Evolutionary conservation across 2,329 filamentous ascomycete species (phyloP).

Genomic region (Xylariaceae sp.): DNA sequence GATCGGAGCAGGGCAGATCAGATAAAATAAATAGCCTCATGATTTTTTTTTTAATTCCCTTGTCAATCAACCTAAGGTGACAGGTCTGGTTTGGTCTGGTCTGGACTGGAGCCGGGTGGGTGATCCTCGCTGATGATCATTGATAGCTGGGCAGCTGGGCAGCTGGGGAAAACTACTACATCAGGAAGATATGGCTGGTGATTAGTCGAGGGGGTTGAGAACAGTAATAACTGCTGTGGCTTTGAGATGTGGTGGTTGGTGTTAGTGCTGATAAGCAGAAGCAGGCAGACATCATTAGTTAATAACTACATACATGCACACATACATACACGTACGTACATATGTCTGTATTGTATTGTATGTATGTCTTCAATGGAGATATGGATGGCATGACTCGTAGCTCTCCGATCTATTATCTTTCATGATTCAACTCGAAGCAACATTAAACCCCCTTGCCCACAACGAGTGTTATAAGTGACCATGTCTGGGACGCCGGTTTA

Average conservation of each 20-base stretch:
- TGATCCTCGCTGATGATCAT: conserved; percentile 15
- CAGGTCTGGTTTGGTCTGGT: conserved; percentile 19
- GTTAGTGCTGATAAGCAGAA: background rate
- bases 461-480: background rate
- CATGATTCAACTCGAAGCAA: background rate
- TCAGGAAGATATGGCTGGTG: conserved; percentile 9
- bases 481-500: too few species aligned
- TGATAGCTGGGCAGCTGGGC: too few species aligned
- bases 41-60: conserved; percentile 1
- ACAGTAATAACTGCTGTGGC: background rate
- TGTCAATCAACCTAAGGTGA: background rate
- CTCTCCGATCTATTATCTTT: background rate
- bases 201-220: background rate
- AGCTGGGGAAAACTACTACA: conserved; percentile 1
- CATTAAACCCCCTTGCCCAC: background rate
- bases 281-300: too few species aligned
- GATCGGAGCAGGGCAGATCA: conserved; percentile 6
- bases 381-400: background rate
- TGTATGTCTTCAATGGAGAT: background rate
- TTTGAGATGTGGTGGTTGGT: background rate
- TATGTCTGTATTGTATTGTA: too few species aligned
- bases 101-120: conserved; percentile 15
- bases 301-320: too few species aligned
- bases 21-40: conserved; percentile 22
- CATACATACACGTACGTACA: too few species aligned